phyloP scores from a whole-genome alignment of 148 eudicot genomes.

The Bassia scoparia region DNA sequence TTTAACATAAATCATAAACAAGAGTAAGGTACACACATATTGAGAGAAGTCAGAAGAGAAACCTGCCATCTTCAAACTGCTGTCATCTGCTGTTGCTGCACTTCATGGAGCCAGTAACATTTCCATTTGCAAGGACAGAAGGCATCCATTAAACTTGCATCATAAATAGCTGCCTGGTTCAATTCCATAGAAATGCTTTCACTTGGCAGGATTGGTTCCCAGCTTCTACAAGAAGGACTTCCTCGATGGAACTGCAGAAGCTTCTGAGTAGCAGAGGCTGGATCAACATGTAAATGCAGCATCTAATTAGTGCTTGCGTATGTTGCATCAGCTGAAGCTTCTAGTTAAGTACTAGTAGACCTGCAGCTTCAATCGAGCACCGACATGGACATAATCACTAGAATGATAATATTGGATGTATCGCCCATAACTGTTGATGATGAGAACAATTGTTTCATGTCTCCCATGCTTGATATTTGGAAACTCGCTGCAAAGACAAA shows the following conservation, averaged over 20 bases:
- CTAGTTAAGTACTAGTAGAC: constrained; percentile 25
- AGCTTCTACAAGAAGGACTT: constrained; percentile 33
- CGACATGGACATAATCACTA: constrained; percentile 30
- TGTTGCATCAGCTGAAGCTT: constrained; percentile 16
- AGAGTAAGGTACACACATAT: no score
- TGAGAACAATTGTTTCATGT: constrained; percentile 65
- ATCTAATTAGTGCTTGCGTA: constrained; percentile 21
- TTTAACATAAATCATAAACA: neutral
- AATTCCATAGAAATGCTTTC: constrained; percentile 38
- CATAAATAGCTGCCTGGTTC: constrained; percentile 40
- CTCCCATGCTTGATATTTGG: constrained; percentile 45
- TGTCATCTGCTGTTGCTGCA: constrained; percentile 39
- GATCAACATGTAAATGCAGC: constrained; percentile 20
- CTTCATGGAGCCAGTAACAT: constrained; percentile 47
- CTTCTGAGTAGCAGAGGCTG: constrained; percentile 35
- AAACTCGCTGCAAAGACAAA: constrained; percentile 25
- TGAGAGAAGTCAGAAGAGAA: neutral
- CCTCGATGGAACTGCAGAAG: constrained; percentile 34
- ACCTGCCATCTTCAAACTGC: constrained; percentile 57
- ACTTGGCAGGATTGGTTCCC: constrained; percentile 28
- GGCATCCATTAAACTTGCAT: constrained; percentile 40
- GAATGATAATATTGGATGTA: constrained; percentile 36
- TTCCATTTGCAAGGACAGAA: constrained; percentile 43
- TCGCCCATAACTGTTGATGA: constrained; percentile 41
- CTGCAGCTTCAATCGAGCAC: constrained; percentile 25